Conservation (phyloP, 148 eudicot genomes). For the Talinum fruticosum region DNA sequence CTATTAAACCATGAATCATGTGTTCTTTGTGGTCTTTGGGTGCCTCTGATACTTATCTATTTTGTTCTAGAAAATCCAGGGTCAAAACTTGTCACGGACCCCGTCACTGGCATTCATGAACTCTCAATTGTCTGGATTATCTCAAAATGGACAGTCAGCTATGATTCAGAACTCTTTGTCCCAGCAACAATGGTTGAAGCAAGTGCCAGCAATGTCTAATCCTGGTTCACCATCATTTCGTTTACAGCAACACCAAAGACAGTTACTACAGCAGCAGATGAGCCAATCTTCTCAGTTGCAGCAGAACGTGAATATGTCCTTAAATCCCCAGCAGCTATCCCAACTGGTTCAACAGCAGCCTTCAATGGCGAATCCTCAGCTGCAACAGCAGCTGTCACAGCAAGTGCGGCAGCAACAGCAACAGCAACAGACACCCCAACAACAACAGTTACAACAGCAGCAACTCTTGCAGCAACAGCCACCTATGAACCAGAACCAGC, state of each 20-base stretch:
- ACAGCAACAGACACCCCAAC: slow-evolving; percentile 35
- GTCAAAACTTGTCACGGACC: slow-evolving; percentile 54
- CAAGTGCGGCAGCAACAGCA: slow-evolving; percentile 37
- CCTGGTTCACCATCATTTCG: slow-evolving; percentile 70
- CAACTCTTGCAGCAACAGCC: slow-evolving; percentile 44
- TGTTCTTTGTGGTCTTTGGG: not conserved
- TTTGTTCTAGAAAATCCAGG: slow-evolving; percentile 53
- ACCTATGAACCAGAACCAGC: slow-evolving; percentile 50
- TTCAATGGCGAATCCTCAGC: slow-evolving; percentile 41
- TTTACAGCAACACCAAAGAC: slow-evolving; percentile 63
- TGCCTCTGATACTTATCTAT: slow-evolving; percentile 12
- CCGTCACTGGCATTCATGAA: slow-evolving; percentile 60
- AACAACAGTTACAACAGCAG: slow-evolving; percentile 25
- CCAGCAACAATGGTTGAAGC: slow-evolving; percentile 89
- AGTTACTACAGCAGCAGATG: slow-evolving; percentile 55
- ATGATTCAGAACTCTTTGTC: slow-evolving; percentile 54
- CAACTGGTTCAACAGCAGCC: slow-evolving; percentile 63
- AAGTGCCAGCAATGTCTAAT: slow-evolving; percentile 64
- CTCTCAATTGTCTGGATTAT: slow-evolving; percentile 56
- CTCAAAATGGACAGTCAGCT: slow-evolving; percentile 73
- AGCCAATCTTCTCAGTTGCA: slow-evolving; percentile 57
- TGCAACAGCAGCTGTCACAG: slow-evolving; percentile 49
- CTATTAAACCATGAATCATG: not conserved
- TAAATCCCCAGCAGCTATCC: slow-evolving; percentile 70
- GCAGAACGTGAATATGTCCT: slow-evolving; percentile 52